phyloP scores from a whole-genome alignment of 1,284 basidiomycete genomes.

The Trametes versicolor region DNA sequence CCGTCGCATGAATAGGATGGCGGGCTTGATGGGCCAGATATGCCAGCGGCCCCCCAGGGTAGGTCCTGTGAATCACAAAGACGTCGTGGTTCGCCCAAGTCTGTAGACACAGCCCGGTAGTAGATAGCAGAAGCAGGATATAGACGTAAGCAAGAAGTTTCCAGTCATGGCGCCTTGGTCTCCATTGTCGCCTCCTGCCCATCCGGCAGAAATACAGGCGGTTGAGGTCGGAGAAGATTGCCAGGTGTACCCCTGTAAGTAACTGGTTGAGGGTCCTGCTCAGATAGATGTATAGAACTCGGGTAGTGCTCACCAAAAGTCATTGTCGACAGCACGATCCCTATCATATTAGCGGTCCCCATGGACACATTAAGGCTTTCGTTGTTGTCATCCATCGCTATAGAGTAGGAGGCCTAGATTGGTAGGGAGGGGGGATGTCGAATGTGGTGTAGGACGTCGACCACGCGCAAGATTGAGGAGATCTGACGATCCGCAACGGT shows the following conservation, averaged over 20 bases:
- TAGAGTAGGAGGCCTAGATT: too few relatives aligned
- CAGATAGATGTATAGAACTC: too few relatives aligned
- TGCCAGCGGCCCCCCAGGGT: constrained; percentile 35
- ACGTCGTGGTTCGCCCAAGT: constrained; percentile 37
- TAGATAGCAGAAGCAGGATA: constrained; percentile 38
- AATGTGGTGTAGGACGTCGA: too few relatives aligned
- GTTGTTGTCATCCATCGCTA: neutral
- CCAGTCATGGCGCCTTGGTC: constrained; percentile 15
- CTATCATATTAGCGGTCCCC: constrained; percentile 33
- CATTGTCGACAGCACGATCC: constrained; percentile 37
- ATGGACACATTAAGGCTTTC: neutral
- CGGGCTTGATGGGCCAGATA: constrained; percentile 37
- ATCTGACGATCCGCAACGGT: neutral
- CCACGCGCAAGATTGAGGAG: neutral
- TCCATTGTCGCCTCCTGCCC: neutral
- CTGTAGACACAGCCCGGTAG: constrained; percentile 38
- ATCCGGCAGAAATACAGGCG: constrained; percentile 10
- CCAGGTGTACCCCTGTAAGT: constrained; percentile 35
- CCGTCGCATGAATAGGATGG: constrained; percentile 35
- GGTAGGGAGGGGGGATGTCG: neutral
- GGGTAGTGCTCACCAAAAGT: constrained; percentile 36
- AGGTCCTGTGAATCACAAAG: constrained; percentile 34
- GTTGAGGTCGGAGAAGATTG: constrained; percentile 31
- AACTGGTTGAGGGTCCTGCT: neutral
- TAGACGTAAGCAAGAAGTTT: constrained; percentile 31